Evolutionary conservation across 2,329 filamentous ascomycete species (phyloP), one percentile per base, ranked within the genome.

Genomic region (Xylaria sp.): DNA sequence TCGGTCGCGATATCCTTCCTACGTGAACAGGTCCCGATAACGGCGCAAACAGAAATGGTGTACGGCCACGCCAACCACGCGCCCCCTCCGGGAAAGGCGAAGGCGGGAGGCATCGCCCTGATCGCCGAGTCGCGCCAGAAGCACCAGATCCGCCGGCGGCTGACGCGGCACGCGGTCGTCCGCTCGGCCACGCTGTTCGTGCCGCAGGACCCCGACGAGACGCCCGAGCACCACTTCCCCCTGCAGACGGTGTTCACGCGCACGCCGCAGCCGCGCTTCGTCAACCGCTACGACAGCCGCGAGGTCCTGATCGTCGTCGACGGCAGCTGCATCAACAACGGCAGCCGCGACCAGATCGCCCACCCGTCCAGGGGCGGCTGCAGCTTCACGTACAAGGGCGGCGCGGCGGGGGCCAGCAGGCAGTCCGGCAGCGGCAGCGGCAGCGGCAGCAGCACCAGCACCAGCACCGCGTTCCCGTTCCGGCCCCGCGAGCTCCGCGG

Each of bases 271-370:
- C 68, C 69, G 18, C 69, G 71, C 41, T 69, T 71, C 54, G 63
- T 74, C 49, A 71, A 72, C 60, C 66, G 63, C 20, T 69, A 66
- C 50, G 60, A 74, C 50, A 63, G 63, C 39, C 63, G 62, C 21
- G 67, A 75, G 59, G 70, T 76, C 16, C 69, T 78, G 7, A 66
- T 78, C 21, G 74, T 72, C 51, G 67, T 74, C 8, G 72, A 76
- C 51, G 75, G 75, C 8, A 71, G 72, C 4, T 78, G 75, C 54
- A 50, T 72, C 22, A 65, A 72, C 51, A 76, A 76, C 52, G 67
- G 67, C 11, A 69, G 72, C n/a, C 39, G 47, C 11, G 40, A 52
- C 19, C 60, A 54, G 20, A 26, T 44, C n/a, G 39, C 52, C 13
- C 48, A 52, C 37, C 40, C 48, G 2, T 24, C 52, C 3, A 18